Percentiles rank a stretch among this genome's conserved stretches.
Conservation (phyloP, 129 eudicot species). For the Helianthus annuus region HanXRQr2.0-SUNRISE NC_035440.2:1236355-1236854, state of each 20-base stretch:
- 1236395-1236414: slow-evolving; percentile 18
- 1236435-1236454: slow-evolving; percentile 51
- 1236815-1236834: no score
- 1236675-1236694: no score
- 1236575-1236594: slow-evolving; percentile 34
- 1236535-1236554: slow-evolving; percentile 36
- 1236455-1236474: slow-evolving; percentile 44
- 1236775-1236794: no score
- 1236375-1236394: not conserved
- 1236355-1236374: slow-evolving; percentile 8
- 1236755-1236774: no score
- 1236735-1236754: no score
- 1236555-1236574: slow-evolving; percentile 39
- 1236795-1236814: no score
- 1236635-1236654: no score
- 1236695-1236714: no score
- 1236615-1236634: no score
- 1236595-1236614: not conserved
- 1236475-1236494: slow-evolving; percentile 71
- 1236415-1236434: slow-evolving; percentile 22
- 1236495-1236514: slow-evolving; percentile 50
- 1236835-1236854: no score
- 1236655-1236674: no score
- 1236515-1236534: slow-evolving; percentile 47
- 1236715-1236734: no score